Percentiles rank a stretch among this genome's conserved stretches.
Conservation (phyloP, 441 rosid genomes). For the Erodium texanum region DNA sequence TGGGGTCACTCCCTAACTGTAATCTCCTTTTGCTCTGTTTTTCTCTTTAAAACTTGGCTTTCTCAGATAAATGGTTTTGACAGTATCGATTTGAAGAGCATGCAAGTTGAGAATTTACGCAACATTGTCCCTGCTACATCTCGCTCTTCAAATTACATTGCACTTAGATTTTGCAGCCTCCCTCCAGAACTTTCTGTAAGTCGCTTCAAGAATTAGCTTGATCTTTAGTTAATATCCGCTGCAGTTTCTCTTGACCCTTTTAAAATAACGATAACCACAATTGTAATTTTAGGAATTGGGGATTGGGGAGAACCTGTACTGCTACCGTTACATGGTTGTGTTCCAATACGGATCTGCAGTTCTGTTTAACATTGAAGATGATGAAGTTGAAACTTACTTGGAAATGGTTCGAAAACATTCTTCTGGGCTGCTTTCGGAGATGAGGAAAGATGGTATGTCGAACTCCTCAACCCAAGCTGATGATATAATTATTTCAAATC, state of each 20-base stretch:
- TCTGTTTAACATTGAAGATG: constrained; percentile 73
- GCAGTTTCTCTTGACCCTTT: background rate
- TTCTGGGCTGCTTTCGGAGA: constrained; percentile 71
- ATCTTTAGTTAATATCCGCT: background rate
- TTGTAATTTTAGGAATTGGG: constrained; percentile 34
- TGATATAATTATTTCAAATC: background rate
- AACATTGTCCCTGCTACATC: constrained; percentile 74
- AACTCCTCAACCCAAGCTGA: background rate
- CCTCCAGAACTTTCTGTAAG: constrained; percentile 66
- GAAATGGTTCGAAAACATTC: constrained; percentile 59
- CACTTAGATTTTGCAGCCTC: constrained; percentile 58
- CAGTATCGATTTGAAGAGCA: constrained; percentile 91
- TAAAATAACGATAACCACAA: no score
- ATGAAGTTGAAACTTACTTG: constrained; percentile 56
- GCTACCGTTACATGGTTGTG: constrained; percentile 60
- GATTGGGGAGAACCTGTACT: constrained; percentile 34
- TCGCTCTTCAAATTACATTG: constrained; percentile 78
- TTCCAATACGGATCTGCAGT: constrained; percentile 91
- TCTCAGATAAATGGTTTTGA: constrained; percentile 81
- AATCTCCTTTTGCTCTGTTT: constrained; percentile 20
- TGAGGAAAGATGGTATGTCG: constrained; percentile 63
- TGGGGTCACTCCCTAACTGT: constrained; percentile 9
- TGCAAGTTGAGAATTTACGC: constrained; percentile 84
- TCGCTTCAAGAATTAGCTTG: constrained; percentile 16
- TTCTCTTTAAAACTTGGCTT: constrained; percentile 28